Evolutionary conservation across 2,329 filamentous ascomycete species (phyloP), one percentile per base, ranked within the genome.

Genomic region (Fusarium verticillioides): DNA sequence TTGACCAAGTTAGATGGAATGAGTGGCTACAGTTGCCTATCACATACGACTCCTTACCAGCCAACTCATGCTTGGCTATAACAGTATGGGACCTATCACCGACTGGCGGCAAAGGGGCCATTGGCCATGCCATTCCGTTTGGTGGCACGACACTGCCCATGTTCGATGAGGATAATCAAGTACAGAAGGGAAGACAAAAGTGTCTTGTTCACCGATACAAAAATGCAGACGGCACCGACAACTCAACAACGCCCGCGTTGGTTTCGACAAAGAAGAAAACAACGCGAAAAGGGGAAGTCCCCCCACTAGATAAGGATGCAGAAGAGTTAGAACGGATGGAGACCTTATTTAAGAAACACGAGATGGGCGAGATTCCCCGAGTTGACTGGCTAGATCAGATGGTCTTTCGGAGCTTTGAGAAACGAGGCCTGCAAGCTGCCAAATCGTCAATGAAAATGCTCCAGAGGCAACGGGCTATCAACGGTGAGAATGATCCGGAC

Each of bases 351-450:
- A 99, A 99, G 83, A 97, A 97, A 83, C 96, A 98, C 79, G 97
- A 99, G 80, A 97, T 98, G 93, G 95, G 95, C 23, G 96, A 99
- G 80, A 96, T 99, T 32, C 91, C 94, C 2, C 90, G 95, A 21
- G 93, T 97, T 53, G 94, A 97, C 77, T 99, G 96, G 97, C 88
- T 99, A 47, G 96, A 99, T 81, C 94, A 96, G 78, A 88, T 98
- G 76, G 95, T 98, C 6, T 99, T 97, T 80, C 91, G 96, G 44
- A 93, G 93, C 58, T 92, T 97, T 67, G 96, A 97, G 83, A 96
- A 93, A 83, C 87, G 91, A 65, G 90, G 92, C 28, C 80, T 90
- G 6, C 87, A 91, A 77, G 89, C 90, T 16, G 90, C 93, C 40
- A 89, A 87, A 75, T 87, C 89, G 44, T 90, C 90, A 2, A 85